Evolutionary conservation across 495 filamentous ascomycete genomes (phyloP), one percentile per base, ranked within the genome.

Genomic region (Penicillium antarcticum): DNA sequence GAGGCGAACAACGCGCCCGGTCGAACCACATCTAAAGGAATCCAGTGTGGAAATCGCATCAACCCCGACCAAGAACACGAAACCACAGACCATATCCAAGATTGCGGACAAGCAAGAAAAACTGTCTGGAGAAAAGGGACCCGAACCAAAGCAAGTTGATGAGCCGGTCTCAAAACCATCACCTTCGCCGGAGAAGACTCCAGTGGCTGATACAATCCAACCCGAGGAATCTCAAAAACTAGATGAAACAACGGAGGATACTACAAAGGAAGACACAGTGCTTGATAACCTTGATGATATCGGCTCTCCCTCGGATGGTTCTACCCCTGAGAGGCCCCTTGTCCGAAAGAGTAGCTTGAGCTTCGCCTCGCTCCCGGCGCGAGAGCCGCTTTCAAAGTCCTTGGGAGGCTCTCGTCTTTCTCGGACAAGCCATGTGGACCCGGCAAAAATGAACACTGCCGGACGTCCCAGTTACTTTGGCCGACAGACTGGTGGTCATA

Each of bases 271-370:
- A 32, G 76, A 82, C 21, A 67, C 71, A 14, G 66, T 61, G 17
- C 66, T 75, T 24, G 80, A 81, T 37, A 76, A 73, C 18, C 72
- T 75, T 43, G 80, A 82, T 47, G 81, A 82, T 32, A 76, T 75
- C 18, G 78, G 73, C 34, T 83, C 84, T 29, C 76, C 82, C 14
- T 87, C 85, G 10, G 81, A 85, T 51, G 74, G 68, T 8, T 86
- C 83, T 5, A 83, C 78, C 42, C 84, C 84, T 2, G 83, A 78
- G 35, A 72, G 79, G 42, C 79, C 75, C n/a, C 69, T 80, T 4
- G 71, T 95, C 43, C 86, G 92, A 31, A 96, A 96, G 74, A 96
- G 91, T 67, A 97, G 92, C 58, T 77, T 97, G 43, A 92, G 84
- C 43, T 97, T 98, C 69, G 87, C 95, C 11, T 88, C 94, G 3